Evolutionary conservation across 768 basidiomycete genomes (phyloP).

Genomic region (Amanita phalloides): DNA sequence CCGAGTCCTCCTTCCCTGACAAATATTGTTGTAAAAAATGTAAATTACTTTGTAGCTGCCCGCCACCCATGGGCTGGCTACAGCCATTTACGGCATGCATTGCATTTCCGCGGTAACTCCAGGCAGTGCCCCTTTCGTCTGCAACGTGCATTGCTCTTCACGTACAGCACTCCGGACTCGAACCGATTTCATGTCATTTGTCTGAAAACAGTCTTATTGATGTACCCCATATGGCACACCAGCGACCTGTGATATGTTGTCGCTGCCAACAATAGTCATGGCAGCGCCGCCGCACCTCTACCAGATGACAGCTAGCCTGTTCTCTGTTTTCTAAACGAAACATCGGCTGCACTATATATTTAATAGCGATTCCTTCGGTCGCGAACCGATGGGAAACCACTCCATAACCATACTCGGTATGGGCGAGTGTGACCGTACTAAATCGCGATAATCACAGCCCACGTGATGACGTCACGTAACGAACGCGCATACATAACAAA

Average conservation of each 20-base stretch:
- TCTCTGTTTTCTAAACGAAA: background rate
- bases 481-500: constrained; percentile 3
- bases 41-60: too few relatives aligned
- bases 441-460: constrained; percentile 6
- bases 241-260: too few relatives aligned
- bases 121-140: background rate
- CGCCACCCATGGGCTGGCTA: background rate
- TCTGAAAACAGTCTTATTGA: constrained; percentile 1
- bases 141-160: background rate
- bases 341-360: background rate
- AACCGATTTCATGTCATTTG: background rate
- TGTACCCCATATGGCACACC: background rate
- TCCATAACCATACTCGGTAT: background rate
- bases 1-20: background rate
- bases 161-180: background rate
- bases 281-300: background rate
- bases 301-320: background rate
- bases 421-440: background rate
- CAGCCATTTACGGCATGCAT: background rate
- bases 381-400: background rate
- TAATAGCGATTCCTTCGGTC: background rate
- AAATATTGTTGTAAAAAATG: background rate
- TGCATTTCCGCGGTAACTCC: constrained; percentile 4
- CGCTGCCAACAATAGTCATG: too few relatives aligned
- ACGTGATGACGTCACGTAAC: constrained; percentile 7